Conservation (phyloP, 768 basidiomycete species). For the Pisolithus tinctorius region DNA sequence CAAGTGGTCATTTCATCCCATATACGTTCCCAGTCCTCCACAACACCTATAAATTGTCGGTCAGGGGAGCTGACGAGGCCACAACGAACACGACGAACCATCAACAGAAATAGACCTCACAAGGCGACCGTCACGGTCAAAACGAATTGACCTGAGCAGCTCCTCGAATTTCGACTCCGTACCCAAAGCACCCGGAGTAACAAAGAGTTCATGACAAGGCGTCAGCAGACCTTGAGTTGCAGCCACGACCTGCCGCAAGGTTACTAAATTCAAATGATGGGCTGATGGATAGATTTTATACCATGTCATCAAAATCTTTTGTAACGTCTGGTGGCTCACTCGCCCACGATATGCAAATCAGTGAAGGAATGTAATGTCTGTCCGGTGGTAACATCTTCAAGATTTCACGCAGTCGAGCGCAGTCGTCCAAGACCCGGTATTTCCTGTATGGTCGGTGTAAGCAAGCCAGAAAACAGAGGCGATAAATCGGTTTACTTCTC, state of each 20-base stretch:
- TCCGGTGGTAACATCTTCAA: slow-evolving; percentile 45
- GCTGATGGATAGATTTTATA: slow-evolving; percentile 19
- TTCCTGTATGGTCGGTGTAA: slow-evolving; percentile 36
- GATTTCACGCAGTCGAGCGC: slow-evolving; percentile 60
- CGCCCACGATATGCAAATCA: slow-evolving; percentile 58
- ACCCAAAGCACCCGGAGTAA: slow-evolving; percentile 48
- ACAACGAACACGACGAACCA: slow-evolving; percentile 34
- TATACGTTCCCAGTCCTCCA: slow-evolving; percentile 14
- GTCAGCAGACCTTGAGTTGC: slow-evolving; percentile 37
- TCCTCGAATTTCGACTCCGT: slow-evolving; percentile 50
- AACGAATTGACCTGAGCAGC: slow-evolving; percentile 32
- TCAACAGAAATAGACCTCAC: slow-evolving; percentile 40
- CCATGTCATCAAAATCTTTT: slow-evolving; percentile 58
- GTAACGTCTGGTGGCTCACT: slow-evolving; percentile 34
- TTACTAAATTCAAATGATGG: slow-evolving; percentile 1
- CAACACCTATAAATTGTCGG: slow-evolving; percentile 16
- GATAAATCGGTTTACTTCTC: slow-evolving; percentile 43
- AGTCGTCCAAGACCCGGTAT: slow-evolving; percentile 68
- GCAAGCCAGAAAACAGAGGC: background rate
- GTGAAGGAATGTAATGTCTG: slow-evolving; percentile 55
- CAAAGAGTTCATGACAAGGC: slow-evolving; percentile 38
- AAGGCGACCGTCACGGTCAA: slow-evolving; percentile 56
- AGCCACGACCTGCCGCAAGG: slow-evolving; percentile 38
- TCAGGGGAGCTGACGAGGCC: background rate
- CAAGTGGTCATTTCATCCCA: slow-evolving; percentile 19